These are phyloP conservation scores for Immersiella caudata DNA, from an alignment of 495 filamentous ascomycete genomes.

Conservation along the genomic window DNA sequence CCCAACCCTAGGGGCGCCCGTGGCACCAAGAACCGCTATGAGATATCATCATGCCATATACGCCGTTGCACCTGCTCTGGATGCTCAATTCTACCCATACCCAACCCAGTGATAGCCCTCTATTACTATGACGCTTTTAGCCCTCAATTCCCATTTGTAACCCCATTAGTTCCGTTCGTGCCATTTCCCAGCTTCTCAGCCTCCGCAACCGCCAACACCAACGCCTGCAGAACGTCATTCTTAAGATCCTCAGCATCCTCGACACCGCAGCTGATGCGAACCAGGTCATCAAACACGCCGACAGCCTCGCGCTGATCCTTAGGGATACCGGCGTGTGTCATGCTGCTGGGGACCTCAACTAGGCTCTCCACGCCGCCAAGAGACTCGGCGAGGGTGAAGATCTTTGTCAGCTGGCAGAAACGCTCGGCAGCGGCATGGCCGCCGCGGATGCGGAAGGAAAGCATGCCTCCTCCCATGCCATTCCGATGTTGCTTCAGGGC, in stretches of 20 bases:
- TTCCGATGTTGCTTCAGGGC: constrained; percentile 88
- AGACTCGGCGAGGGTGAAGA: constrained; percentile 93
- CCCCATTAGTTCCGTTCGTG: constrained; percentile 25
- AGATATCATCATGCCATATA: background rate
- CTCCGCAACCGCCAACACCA: constrained; percentile 69
- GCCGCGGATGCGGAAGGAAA: constrained; percentile 91
- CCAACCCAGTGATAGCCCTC: background rate
- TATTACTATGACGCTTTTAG: background rate
- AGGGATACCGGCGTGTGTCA: constrained; percentile 97
- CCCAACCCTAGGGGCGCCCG: no score
- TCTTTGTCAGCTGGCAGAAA: constrained; percentile 85
- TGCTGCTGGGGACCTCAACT: constrained; percentile 86
- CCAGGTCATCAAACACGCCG: constrained; percentile 96
- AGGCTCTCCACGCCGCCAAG: constrained; percentile 92
- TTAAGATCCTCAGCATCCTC: constrained; percentile 88
- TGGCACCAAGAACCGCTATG: no score
- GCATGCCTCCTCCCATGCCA: constrained; percentile 96
- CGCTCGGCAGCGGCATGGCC: constrained; percentile 83
- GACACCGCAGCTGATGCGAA: constrained; percentile 89
- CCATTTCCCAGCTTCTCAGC: constrained; percentile 37
- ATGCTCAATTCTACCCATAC: background rate
- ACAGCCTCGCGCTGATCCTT: constrained; percentile 84
- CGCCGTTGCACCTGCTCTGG: background rate
- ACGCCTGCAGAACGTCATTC: constrained; percentile 79
- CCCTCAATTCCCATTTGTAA: background rate